Percentiles rank a stretch among this genome's conserved stretches.
Evolutionary conservation across 345 rosid species (phyloP).

Genomic region (Populus ilicifolia): DNA sequence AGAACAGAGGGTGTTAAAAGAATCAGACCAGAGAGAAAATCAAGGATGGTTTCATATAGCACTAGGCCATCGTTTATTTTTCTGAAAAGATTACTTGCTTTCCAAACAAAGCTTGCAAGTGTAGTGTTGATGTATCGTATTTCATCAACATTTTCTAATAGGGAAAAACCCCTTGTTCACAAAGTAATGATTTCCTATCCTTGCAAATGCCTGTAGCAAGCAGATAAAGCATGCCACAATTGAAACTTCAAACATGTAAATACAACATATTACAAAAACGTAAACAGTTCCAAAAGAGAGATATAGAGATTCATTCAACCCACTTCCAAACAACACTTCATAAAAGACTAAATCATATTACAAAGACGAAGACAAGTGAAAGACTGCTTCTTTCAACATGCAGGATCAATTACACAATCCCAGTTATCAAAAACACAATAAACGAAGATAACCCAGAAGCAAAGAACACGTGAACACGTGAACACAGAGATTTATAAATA

Average conservation of each 20-base stretch:
- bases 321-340: not conserved
- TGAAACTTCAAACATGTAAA: not conserved
- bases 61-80: not conserved
- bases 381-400: not conserved
- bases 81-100: not conserved
- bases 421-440: not conserved
- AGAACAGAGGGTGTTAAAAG: not conserved
- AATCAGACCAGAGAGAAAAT: not conserved
- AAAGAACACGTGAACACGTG: not conserved
- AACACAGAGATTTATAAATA: not conserved
- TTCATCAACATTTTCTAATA: conserved; percentile 78
- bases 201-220: conserved; percentile 79
- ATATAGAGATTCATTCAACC: not conserved
- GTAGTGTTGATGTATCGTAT: conserved; percentile 77
- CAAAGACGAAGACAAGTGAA: not conserved
- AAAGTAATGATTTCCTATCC: conserved; percentile 94
- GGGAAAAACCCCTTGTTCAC: conserved; percentile 80
- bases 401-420: not conserved
- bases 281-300: not conserved
- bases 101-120: conserved; percentile 46
- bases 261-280: too few relatives aligned
- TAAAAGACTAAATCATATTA: not conserved
- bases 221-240: not conserved
- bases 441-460: not conserved
- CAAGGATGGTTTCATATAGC: not conserved